Conservation (phyloP, 352 stramenopile species). For the Blastocystis sp. region DNA sequence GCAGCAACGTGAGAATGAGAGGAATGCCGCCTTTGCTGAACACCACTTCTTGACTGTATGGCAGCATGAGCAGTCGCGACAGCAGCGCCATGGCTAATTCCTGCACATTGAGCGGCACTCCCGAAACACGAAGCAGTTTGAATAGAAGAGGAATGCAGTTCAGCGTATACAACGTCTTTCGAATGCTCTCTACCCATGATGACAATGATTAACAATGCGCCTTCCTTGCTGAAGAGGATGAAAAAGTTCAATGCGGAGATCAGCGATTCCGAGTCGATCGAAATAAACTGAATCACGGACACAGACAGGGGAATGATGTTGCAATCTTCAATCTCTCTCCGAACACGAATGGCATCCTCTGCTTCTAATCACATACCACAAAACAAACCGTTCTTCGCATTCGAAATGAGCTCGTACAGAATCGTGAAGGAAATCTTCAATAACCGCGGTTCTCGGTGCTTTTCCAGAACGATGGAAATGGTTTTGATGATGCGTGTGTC, state of each 20-base stretch:
- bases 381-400: background rate
- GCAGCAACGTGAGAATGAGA: background rate
- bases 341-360: background rate
- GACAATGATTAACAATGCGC: background rate
- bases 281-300: slow-evolving; percentile 44
- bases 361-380: background rate
- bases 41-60: slow-evolving; percentile 10
- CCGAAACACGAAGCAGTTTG: slow-evolving; percentile 9
- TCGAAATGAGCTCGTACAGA: background rate
- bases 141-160: background rate
- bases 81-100: slow-evolving; percentile 38
- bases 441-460: slow-evolving; percentile 40
- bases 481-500: slow-evolving; percentile 20
- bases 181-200: background rate
- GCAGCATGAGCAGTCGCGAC: background rate
- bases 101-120: slow-evolving; percentile 20
- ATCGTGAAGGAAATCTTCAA: slow-evolving; percentile 13
- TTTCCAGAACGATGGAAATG: slow-evolving; percentile 5
- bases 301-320: slow-evolving; percentile 5
- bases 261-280: slow-evolving; percentile 31
- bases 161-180: slow-evolving; percentile 2
- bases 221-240: slow-evolving; percentile 8
- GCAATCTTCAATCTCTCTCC: background rate
- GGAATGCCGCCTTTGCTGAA: background rate
- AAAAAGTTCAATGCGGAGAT: slow-evolving; percentile 41